These are phyloP conservation scores for Phytophthora colocasiae DNA, from an alignment of 352 stramenopile species.

Conservation along the genomic window DNA sequence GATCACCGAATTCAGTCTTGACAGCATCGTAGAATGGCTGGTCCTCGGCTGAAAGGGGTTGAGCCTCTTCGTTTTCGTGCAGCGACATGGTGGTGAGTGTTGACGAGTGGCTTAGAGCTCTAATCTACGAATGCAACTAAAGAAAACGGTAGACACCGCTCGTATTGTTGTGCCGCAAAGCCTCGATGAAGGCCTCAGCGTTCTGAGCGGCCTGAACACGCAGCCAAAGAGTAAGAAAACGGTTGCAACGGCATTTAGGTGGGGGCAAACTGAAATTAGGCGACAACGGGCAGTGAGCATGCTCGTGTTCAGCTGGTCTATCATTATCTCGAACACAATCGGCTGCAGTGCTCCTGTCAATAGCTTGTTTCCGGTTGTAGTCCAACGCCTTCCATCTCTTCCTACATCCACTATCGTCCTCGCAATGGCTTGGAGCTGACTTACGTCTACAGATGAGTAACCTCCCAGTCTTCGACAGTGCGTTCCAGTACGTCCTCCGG, in stretches of 20 bases:
- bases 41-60: conserved; percentile 57
- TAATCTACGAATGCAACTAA: conserved; percentile 26
- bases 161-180: conserved; percentile 32
- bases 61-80: conserved; percentile 54
- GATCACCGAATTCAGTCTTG: conserved; percentile 58
- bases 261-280: conserved; percentile 25
- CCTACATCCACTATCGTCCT: conserved; percentile 19
- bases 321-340: conserved; percentile 38
- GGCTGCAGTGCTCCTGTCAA: conserved; percentile 3
- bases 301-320: conserved; percentile 34
- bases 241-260: conserved; percentile 21
- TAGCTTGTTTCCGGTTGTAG: not conserved
- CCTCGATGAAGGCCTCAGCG: conserved; percentile 19
- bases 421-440: conserved; percentile 8
- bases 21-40: conserved; percentile 67
- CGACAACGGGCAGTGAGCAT: conserved; percentile 6
- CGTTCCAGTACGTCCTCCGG: conserved; percentile 83
- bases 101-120: conserved; percentile 4
- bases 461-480: conserved; percentile 81
- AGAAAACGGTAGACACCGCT: conserved; percentile 13
- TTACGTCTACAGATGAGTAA: conserved; percentile 63
- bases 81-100: conserved; percentile 31
- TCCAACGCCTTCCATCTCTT: not conserved
- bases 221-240: conserved; percentile 30
- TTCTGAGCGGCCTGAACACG: conserved; percentile 25